Conservation (phyloP, 495 filamentous ascomycete species). For the Penicillium arizonense region DNA sequence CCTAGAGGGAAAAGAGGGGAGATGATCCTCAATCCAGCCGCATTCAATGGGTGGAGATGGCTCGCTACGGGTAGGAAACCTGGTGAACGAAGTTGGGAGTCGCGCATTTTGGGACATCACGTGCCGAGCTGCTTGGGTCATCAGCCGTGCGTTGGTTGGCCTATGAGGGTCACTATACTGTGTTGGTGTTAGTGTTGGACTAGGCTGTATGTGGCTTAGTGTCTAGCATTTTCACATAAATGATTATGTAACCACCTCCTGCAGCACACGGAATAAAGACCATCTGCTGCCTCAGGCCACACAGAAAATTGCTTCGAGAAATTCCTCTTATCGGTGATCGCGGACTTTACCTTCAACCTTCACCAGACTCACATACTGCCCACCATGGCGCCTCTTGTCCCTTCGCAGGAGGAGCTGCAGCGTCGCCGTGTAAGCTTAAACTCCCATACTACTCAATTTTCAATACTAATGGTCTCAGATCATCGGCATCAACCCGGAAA, state of each 20-base stretch:
- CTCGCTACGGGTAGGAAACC: slow-evolving; percentile 36
- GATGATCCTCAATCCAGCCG: slow-evolving; percentile 43
- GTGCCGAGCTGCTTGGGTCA: slow-evolving; percentile 39
- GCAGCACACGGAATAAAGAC: slow-evolving; percentile 15
- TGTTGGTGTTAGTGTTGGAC: not conserved
- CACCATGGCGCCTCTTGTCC: slow-evolving; percentile 48
- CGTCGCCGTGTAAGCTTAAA: slow-evolving; percentile 44
- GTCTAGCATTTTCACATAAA: not conserved
- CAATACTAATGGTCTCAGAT: slow-evolving; percentile 52
- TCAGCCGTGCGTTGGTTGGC: slow-evolving; percentile 43
- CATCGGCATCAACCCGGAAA: slow-evolving; percentile 83
- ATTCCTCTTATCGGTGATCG: slow-evolving; percentile 39
- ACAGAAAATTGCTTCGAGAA: slow-evolving; percentile 36
- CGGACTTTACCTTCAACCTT: slow-evolving; percentile 28
- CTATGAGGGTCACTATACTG: slow-evolving; percentile 19
- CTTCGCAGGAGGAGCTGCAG: slow-evolving; percentile 50
- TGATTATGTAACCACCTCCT: not conserved
- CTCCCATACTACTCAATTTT: not conserved
- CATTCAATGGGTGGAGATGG: slow-evolving; percentile 40
- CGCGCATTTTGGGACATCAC: slow-evolving; percentile 46
- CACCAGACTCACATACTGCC: slow-evolving; percentile 11
- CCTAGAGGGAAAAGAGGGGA: slow-evolving; percentile 23
- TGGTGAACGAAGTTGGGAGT: slow-evolving; percentile 34
- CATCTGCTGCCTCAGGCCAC: slow-evolving; percentile 26
- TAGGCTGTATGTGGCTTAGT: slow-evolving; percentile 1